These are phyloP conservation scores for Tarenaya hassleriana DNA, from an alignment of 345 rosid genomes.

Conservation along the genomic window DNA sequence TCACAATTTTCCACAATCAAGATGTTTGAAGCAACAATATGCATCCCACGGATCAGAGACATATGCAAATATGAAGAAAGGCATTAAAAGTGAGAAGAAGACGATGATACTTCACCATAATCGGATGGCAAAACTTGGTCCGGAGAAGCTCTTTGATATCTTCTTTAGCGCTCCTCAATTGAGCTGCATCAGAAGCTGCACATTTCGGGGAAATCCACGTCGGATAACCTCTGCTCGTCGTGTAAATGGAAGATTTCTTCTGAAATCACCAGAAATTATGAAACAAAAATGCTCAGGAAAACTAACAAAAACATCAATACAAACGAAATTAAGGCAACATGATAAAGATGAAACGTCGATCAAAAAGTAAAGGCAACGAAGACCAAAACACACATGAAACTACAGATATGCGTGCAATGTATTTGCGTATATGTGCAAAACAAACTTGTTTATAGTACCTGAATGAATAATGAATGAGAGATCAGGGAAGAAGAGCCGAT, in stretches of 20 bases:
- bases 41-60: too few species aligned
- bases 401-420: background rate
- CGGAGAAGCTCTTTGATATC: constrained; percentile 81
- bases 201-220: constrained; percentile 39
- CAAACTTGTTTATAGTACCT: constrained; percentile 29
- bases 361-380: too few species aligned
- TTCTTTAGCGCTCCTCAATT: constrained; percentile 79
- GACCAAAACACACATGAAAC: background rate
- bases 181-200: constrained; percentile 71
- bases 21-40: too few species aligned
- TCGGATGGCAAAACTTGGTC: constrained; percentile 73
- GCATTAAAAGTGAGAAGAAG: too few species aligned
- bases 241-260: constrained; percentile 35
- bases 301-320: too few species aligned
- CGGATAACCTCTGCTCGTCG: constrained; percentile 29
- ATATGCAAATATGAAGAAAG: too few species aligned
- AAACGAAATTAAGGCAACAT: background rate
- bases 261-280: constrained; percentile 16
- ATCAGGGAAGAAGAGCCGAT: constrained; percentile 43
- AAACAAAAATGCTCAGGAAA: too few species aligned
- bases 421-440: too few species aligned
- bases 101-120: constrained; percentile 38
- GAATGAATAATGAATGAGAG: constrained; percentile 35
- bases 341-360: too few species aligned
- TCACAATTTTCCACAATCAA: too few species aligned